phyloP scores from a whole-genome alignment of 2,329 filamentous ascomycete genomes.

The Thielaviopsis euricoi region DNA sequence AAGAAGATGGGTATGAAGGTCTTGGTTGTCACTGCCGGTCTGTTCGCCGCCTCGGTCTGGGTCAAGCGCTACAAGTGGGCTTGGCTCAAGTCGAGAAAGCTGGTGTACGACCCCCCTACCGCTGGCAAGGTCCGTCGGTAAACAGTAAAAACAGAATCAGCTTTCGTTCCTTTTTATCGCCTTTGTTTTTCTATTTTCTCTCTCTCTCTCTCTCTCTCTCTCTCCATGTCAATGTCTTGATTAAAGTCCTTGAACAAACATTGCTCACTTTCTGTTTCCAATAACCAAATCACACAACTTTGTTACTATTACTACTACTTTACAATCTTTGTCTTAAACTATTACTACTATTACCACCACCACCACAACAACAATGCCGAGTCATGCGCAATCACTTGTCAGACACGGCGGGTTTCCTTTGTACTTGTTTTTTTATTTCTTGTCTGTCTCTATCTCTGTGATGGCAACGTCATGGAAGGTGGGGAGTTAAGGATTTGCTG shows the following conservation, averaged over 20 bases:
- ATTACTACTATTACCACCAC: too few species aligned
- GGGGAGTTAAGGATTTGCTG: not conserved
- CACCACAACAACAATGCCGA: too few species aligned
- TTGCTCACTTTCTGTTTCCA: not conserved
- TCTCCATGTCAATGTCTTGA: not conserved
- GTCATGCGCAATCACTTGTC: too few species aligned
- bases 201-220: not conserved
- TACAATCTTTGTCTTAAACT: not conserved
- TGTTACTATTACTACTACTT: not conserved
- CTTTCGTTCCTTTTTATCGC: constrained; percentile 12
- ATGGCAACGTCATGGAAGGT: not conserved
- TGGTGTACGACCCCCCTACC: constrained; percentile 68
- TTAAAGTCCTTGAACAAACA: not conserved
- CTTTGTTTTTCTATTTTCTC: constrained; percentile 2
- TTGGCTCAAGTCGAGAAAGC: constrained; percentile 86
- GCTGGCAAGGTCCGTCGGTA: constrained; percentile 31
- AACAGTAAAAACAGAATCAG: constrained; percentile 15
- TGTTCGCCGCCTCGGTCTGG: constrained; percentile 85
- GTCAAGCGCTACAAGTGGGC: constrained; percentile 99
- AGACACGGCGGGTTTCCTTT: not conserved
- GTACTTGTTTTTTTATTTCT: not conserved
- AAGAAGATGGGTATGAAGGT: constrained; percentile 99
- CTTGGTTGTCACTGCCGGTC: constrained; percentile 57
- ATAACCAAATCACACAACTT: not conserved
- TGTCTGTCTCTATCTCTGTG: not conserved